Evolutionary conservation across 352 stramenopile genomes (phyloP).

Genomic region (Phytopythium aichiense): DNA sequence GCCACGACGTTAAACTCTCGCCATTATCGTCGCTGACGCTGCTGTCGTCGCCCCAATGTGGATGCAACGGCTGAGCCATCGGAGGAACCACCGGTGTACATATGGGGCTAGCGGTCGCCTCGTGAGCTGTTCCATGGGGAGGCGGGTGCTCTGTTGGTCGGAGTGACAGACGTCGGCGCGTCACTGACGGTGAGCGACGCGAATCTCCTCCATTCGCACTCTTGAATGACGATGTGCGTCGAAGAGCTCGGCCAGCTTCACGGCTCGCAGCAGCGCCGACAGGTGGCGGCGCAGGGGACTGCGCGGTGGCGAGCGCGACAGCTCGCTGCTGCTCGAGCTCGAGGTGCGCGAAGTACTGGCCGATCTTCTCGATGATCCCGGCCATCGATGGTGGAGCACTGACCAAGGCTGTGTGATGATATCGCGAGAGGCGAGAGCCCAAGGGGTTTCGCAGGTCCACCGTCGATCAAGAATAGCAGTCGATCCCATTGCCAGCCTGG

Average conservation of each 20-base stretch:
- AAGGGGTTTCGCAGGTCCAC: background rate
- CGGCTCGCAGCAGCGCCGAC: background rate
- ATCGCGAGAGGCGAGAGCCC: background rate
- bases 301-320: constrained; percentile 14
- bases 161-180: constrained; percentile 18
- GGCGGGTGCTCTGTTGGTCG: constrained; percentile 1
- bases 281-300: background rate
- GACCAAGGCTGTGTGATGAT: background rate
- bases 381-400: constrained; percentile 18
- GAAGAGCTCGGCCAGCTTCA: constrained; percentile 7
- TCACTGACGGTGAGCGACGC: constrained; percentile 16
- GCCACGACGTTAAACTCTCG: constrained; percentile 11
- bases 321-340: constrained; percentile 49
- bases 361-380: constrained; percentile 65
- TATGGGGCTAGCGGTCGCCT: background rate
- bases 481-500: too few species aligned
- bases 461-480: too few species aligned
- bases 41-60: background rate
- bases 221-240: background rate
- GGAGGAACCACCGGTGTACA: constrained; percentile 1
- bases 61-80: background rate
- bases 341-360: constrained; percentile 62
- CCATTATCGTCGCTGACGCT: constrained; percentile 1
- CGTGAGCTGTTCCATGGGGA: background rate
- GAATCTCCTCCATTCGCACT: background rate